phyloP scores from a whole-genome alignment of 2,329 filamentous ascomycete species.

The Fusarium caatingaense region DNA sequence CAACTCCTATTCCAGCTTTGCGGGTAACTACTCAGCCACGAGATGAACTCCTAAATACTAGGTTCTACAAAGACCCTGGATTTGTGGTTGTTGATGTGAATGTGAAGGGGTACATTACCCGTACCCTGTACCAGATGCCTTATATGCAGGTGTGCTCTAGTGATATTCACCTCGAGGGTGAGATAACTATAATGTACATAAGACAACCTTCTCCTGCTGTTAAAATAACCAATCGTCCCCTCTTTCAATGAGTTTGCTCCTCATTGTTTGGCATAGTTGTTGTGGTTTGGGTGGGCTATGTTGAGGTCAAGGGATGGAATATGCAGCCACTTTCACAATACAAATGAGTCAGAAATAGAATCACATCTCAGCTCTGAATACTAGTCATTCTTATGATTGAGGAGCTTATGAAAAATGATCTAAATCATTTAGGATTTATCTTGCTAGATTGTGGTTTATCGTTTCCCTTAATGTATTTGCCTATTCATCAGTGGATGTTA shows the following conservation, averaged over 20 bases:
- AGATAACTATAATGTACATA: slow-evolving; percentile 1
- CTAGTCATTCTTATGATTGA: background rate
- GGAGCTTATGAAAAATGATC: background rate
- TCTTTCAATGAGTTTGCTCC: background rate
- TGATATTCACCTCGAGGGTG: background rate
- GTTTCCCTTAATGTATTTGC: background rate
- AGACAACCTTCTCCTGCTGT: background rate
- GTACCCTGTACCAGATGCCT: background rate
- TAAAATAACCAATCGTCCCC: background rate
- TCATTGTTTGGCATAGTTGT: background rate
- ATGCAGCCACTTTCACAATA: slow-evolving; percentile 22
- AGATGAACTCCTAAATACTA: background rate
- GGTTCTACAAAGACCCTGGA: background rate
- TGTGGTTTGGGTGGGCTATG: background rate
- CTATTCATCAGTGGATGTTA: background rate
- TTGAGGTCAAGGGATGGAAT: background rate
- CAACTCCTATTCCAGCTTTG: background rate
- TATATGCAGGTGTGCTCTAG: background rate
- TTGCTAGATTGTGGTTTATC: background rate
- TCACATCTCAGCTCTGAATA: slow-evolving; percentile 1
- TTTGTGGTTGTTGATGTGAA: background rate
- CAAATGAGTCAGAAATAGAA: slow-evolving; percentile 38
- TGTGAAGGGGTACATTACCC: slow-evolving; percentile 7
- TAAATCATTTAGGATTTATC: background rate
- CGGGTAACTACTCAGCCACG: background rate